Evolutionary conservation across 176 grass and related monocot species (phyloP).

Genomic region (Hyparrhenia diplandra): DNA sequence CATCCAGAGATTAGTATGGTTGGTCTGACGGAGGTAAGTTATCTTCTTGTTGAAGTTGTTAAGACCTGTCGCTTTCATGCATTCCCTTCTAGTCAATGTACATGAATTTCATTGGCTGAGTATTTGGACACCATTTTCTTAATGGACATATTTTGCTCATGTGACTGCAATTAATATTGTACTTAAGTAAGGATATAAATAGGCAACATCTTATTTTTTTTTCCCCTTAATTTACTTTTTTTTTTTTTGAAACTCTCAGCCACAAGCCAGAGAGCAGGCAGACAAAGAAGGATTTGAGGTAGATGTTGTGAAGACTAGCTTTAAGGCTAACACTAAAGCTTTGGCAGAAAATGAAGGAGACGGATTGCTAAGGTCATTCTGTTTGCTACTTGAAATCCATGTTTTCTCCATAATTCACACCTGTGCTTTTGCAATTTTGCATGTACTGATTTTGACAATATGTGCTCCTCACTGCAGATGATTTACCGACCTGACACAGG

Average conservation of each 20-base stretch:
- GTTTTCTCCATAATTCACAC: not conserved
- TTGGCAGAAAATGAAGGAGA: constrained; percentile 99
- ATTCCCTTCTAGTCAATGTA: not conserved
- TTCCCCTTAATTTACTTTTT: not conserved
- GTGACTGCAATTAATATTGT: too few species aligned
- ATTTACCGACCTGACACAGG: constrained; percentile 90
- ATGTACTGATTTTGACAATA: not conserved
- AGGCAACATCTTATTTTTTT: not conserved
- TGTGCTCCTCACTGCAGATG: constrained; percentile 46
- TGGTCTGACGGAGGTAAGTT: constrained; percentile 83
- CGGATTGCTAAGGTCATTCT: constrained; percentile 71
- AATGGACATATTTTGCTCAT: too few species aligned
- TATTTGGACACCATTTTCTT: not conserved
- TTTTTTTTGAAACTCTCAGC: constrained; percentile 61
- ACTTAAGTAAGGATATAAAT: not conserved
- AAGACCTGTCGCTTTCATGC: constrained; percentile 8
- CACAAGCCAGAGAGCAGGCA: constrained; percentile 89
- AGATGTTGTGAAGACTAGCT: constrained; percentile 88
- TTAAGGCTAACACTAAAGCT: constrained; percentile 98
- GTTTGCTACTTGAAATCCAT: not conserved
- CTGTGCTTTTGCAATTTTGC: not conserved
- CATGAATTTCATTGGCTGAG: not conserved
- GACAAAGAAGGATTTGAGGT: constrained; percentile 90
- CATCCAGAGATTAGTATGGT: constrained; percentile 99
- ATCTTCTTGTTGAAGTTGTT: not conserved